Base-by-base conservation (phyloP, 306 rosid species). In the Cucumis hystrix region DNA sequence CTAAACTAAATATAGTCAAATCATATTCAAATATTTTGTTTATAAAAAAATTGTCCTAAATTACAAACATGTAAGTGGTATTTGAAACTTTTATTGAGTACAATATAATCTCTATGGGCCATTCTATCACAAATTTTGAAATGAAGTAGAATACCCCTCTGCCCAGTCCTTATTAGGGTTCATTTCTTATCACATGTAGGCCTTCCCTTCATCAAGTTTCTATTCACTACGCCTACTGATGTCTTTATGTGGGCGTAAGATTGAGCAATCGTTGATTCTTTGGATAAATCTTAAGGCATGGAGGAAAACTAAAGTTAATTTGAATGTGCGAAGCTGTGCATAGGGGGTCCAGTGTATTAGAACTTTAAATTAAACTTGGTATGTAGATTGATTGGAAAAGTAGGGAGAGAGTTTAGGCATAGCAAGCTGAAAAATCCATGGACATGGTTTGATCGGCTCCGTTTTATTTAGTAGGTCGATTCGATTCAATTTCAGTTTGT, bases 301-400 rank as follows among this genome's bases (percentile, higher is more conserved):
- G 23, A 55, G 68, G 67, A 52, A 52, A 8, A 14, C n/a, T 56
- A 33, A 72, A 59, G 56, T 8, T n/a, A 43, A n/a, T 47, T 6
- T 15, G 49, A 76, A 60, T 18, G 66, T 30, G 52, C 70, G 41
- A 41, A 52, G 18, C 10, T 41, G 12, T 57, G 75, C 43, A 75
- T 33, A 5, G 51, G 20, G 86, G 68, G 67, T 61, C 81, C 79
- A 21, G 18, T 13, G 58, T 69, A 65, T 55, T 52, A 16, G 57
- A 64, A 77, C 30, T 75, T 51, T 56, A 65, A 12, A 74, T 57
- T 62, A 65, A 12, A 74, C 58, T 40, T 37, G 54, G 73, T 69
- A 82, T 82, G 84, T 80, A 60, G 11, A 74, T 81, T 76, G 71
- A 49, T 86, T 67, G 81, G 41, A 63, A 18, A 63, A 15, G 18